Percentiles rank a stretch among this genome's conserved stretches.
phyloP scores from a whole-genome alignment of 305 asterid species.

The Vinca major region DNA sequence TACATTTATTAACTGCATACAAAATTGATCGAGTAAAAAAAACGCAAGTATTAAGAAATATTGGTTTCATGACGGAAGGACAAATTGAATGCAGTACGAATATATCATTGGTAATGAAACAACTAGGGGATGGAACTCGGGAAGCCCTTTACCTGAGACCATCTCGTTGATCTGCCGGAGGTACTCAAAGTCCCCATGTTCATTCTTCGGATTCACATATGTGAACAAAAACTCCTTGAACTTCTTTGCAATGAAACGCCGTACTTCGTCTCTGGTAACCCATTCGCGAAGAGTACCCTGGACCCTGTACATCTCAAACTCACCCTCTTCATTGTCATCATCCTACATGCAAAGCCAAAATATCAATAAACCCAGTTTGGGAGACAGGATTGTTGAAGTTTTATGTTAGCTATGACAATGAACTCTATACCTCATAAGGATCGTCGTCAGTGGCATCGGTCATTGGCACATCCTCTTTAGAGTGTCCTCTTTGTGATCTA shows the following conservation, averaged over 20 bases:
- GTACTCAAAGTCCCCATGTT: slow-evolving; percentile 77
- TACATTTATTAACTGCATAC: slow-evolving; percentile 73
- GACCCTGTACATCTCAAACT: slow-evolving; percentile 75
- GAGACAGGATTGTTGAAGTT: background rate
- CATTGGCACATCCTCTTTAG: slow-evolving; percentile 73
- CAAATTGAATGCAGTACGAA: slow-evolving; percentile 9
- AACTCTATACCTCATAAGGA: slow-evolving; percentile 49
- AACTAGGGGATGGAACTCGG: background rate
- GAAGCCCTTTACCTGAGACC: slow-evolving; percentile 61
- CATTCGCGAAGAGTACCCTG: slow-evolving; percentile 91
- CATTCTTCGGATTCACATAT: slow-evolving; percentile 66
- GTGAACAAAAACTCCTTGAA: slow-evolving; percentile 87
- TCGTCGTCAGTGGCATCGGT: slow-evolving; percentile 85
- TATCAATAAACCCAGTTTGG: background rate
- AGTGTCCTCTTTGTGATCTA: slow-evolving; percentile 48
- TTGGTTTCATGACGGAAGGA: slow-evolving; percentile 11
- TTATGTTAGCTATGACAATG: background rate
- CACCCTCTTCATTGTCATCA: slow-evolving; percentile 77
- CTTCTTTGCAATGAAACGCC: slow-evolving; percentile 84
- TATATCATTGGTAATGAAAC: slow-evolving; percentile 1
- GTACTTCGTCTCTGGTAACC: slow-evolving; percentile 96
- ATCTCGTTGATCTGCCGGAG: slow-evolving; percentile 88
- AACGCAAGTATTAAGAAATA: slow-evolving; percentile 1
- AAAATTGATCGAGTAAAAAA: slow-evolving; percentile 15
- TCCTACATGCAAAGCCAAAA: slow-evolving; percentile 36